phyloP scores from a whole-genome alignment of 2,329 filamentous ascomycete species.

The Stylonectria norvegica region DNA sequence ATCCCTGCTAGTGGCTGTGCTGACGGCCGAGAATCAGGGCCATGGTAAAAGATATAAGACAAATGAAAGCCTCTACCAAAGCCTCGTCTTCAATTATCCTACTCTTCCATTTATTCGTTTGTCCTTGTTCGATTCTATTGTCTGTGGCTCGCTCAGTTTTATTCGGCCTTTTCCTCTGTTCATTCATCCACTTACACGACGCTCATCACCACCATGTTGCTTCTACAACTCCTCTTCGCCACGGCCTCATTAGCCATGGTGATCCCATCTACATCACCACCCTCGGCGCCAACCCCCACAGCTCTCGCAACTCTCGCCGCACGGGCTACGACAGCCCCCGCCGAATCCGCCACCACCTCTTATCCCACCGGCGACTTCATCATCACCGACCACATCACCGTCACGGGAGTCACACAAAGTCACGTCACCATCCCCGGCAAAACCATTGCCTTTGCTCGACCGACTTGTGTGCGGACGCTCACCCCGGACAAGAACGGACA shows the following conservation, averaged over 20 bases:
- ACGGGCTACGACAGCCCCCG: conserved; percentile 7
- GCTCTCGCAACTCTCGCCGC: not conserved
- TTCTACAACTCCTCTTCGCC: conserved; percentile 15
- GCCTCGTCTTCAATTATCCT: too few species aligned
- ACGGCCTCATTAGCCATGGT: conserved; percentile 1
- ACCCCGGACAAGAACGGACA: conserved; percentile 33
- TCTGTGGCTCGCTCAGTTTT: too few species aligned
- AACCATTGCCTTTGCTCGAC: conserved; percentile 31
- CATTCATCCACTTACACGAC: too few species aligned
- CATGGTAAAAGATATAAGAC: too few species aligned
- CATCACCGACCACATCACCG: conserved; percentile 26
- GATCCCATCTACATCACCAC: conserved; percentile 9
- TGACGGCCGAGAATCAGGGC: too few species aligned
- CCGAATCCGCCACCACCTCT: conserved; percentile 3
- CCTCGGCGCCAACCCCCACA: conserved; percentile 6
- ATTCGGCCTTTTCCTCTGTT: too few species aligned
- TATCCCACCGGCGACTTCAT: conserved; percentile 22
- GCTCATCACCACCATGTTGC: conserved; percentile 6
- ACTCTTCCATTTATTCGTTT: too few species aligned
- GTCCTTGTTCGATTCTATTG: too few species aligned
- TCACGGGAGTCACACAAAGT: conserved; percentile 16
- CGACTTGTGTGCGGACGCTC: conserved; percentile 36
- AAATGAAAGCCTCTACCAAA: too few species aligned
- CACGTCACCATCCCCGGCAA: conserved; percentile 26
- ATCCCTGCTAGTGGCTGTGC: not conserved